Evolutionary conservation across 1,284 basidiomycete species (phyloP).

Genomic region (Nidula niveotomentosa): DNA sequence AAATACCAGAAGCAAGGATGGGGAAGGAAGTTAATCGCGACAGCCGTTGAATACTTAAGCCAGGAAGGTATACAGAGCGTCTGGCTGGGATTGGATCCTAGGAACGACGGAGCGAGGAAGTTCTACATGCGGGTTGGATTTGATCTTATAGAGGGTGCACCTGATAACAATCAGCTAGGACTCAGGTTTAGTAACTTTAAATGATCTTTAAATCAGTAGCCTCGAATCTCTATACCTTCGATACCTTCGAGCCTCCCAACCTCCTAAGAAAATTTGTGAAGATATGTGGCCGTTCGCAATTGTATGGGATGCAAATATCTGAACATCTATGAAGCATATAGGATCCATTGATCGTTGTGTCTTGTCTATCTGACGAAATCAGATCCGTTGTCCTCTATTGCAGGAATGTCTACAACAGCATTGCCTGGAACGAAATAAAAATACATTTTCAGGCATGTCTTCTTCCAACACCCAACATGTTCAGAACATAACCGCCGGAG

Average conservation of each 20-base stretch:
- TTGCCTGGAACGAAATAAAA: not conserved
- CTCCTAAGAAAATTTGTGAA: no score
- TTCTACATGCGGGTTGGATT: slow-evolving; percentile 64
- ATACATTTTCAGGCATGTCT: not conserved
- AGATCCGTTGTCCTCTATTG: no score
- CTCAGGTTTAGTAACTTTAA: slow-evolving; percentile 29
- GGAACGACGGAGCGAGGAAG: slow-evolving; percentile 51
- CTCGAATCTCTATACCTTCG: no score
- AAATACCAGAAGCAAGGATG: slow-evolving; percentile 61
- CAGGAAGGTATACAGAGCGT: slow-evolving; percentile 45
- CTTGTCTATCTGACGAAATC: no score
- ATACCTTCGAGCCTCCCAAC: no score
- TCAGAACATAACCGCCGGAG: slow-evolving; percentile 88
- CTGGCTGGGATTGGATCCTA: slow-evolving; percentile 62
- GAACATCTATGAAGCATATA: not conserved
- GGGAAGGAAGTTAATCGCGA: slow-evolving; percentile 56
- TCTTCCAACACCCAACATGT: not conserved
- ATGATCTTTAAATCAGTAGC: not conserved
- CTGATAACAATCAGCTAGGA: slow-evolving; percentile 42
- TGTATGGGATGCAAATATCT: not conserved
- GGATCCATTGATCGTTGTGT: not conserved
- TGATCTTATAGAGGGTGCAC: slow-evolving; percentile 44
- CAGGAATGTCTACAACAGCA: not conserved
- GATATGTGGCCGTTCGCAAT: no score
- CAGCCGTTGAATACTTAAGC: slow-evolving; percentile 49